Conservation (phyloP, 345 rosid genomes). For the Gossypium rotundifolium region DNA sequence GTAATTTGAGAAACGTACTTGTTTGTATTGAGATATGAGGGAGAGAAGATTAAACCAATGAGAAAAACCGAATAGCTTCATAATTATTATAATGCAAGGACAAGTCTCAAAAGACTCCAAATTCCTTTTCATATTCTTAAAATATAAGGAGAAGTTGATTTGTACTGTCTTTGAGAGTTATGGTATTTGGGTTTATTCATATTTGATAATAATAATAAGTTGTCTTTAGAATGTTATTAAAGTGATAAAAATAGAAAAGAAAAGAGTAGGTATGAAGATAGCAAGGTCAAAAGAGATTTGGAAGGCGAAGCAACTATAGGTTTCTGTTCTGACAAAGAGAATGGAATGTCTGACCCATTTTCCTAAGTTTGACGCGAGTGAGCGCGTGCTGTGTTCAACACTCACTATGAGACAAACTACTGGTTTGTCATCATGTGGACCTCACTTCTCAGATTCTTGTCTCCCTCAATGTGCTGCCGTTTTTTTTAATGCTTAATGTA, state of each 20-base stretch:
- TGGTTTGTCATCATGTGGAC: slow-evolving; percentile 42
- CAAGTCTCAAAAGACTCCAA: slow-evolving; percentile 46
- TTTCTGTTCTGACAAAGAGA: neutral
- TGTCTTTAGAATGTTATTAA: too few species aligned
- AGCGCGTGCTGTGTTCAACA: slow-evolving; percentile 22
- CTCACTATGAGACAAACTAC: slow-evolving; percentile 34
- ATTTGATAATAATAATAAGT: too few species aligned
- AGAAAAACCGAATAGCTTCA: neutral
- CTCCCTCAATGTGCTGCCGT: neutral
- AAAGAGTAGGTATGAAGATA: too few species aligned
- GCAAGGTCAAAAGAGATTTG: slow-evolving; percentile 11
- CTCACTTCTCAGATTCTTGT: slow-evolving; percentile 20
- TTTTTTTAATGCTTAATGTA: too few species aligned
- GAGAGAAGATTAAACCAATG: neutral
- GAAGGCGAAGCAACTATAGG: neutral
- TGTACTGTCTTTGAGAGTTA: too few species aligned
- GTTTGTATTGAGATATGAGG: neutral
- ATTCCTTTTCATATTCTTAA: slow-evolving; percentile 12
- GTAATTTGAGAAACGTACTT: slow-evolving; percentile 25
- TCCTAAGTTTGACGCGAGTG: slow-evolving; percentile 20
- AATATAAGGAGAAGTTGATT: too few species aligned
- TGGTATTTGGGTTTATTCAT: too few species aligned
- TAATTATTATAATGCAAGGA: neutral
- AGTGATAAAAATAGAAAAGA: too few species aligned
- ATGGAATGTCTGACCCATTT: slow-evolving; percentile 24